Evolutionary conservation across 208 protist species (phyloP), one percentile per base, ranked within the genome.

Genomic region (Angomonas ambiguus): DNA sequence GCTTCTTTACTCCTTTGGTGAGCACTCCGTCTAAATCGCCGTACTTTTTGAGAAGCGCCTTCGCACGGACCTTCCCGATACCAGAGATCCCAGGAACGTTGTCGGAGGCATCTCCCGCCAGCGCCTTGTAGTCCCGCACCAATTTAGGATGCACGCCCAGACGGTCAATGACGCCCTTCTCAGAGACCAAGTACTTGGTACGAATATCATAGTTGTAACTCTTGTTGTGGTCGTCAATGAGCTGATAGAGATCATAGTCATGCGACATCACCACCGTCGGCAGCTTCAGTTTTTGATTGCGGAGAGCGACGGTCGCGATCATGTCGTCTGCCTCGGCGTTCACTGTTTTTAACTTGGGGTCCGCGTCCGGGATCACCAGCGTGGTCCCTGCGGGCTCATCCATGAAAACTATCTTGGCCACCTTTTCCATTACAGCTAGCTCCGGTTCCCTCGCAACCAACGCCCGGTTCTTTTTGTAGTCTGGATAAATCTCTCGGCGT

Each of bases 311-410:
- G 1, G 81, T 93, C 31, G 85, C 85, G 51, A 96, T 96, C 81
- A 96, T 94, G 67, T 96, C 91, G 70, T 96, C 91, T 18, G 87
- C 91, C 72, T 96, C 91, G n/a, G 83, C 87, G 49, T 92, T 85
- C 18, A 96, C 53, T 18, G 55, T 85, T 38, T 85, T 81, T 3
- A 96, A 74, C 6, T 74, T 65, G 0, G 90, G 27, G 49, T 92
- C 78, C 59, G 71, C 83, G 67, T 92, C 85, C n/a, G 90, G 90
- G 8, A 91, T 69, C 6, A 96, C 62, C 3, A 93, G 67, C 27
- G 84, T 51, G 22, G 87, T 91, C 41, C 82, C 71, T 8, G 58
- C 68, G 20, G 90, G 90, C 59, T 96, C 85, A 25, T 90, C 81
- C 28, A 73, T 62, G 41, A 96, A 90, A 2, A 96, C 83, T 32